Evolutionary conservation across 257 asterid genomes (phyloP), one percentile per base, ranked within the genome.

Genomic region (Sherardia arvensis): DNA sequence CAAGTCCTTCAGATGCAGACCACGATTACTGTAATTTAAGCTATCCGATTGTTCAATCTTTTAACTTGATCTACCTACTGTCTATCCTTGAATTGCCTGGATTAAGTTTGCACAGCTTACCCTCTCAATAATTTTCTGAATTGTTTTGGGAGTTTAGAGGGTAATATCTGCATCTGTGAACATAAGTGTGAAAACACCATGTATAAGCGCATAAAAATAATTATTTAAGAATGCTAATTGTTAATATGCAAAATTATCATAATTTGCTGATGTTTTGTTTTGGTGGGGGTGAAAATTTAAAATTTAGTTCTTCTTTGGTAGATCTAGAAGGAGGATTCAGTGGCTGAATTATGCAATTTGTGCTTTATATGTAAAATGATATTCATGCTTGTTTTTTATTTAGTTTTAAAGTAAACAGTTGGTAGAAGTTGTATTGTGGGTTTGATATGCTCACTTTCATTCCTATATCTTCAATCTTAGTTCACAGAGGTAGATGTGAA

Each of bases 401-500:
- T 4, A 1, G 18, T 45, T 49, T 5, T 15, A 14, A 43, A 43
- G 21, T 43, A 43, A 43, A 43, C 4, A 40, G 48, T 40, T 40
- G 17, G 10, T 20, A 21, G 56, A 49, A 21, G 27, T 49, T 18
- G 11, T 49, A 49, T 49, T 6, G 56, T 49, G 56, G 56, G 27
- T 49, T 49, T 49, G 3, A 49, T 49, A 49, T 49, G 12, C 27
- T 43, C 9, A 28, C n/a, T 53, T 67, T 18, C 62, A n/a, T 57
- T 45, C 7, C 15, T 71, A 38, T 65, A 61, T 69, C 69, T 33
- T 26, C 47, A 14, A 62, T 66, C 75, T 38, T 66, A 91, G 98
- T 93, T 78, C 79, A 77, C 90, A 9, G 96, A 87, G 86, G 94
- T 82, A 36, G 99, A 92, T 65, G 99, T 92, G 83, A 92, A 92